Percentiles rank a stretch among this genome's conserved stretches.
phyloP scores from a whole-genome alignment of 768 basidiomycete genomes.

The Cystobasidium ongulense region DNA sequence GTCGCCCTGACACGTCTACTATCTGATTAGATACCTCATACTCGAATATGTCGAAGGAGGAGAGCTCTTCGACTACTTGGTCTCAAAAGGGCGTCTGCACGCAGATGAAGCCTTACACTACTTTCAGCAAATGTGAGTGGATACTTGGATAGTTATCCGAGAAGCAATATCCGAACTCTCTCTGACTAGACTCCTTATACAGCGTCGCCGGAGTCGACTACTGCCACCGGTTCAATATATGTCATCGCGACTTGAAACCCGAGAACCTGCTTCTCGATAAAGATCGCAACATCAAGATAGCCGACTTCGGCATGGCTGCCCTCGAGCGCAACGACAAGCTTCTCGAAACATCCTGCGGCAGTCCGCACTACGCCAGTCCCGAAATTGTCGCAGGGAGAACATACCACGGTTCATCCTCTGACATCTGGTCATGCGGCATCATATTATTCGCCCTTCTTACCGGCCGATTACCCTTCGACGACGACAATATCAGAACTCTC shows the following conservation, averaged over 20 bases:
- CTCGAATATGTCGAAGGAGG: slow-evolving; percentile 93
- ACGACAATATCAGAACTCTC: slow-evolving; percentile 62
- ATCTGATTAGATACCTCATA: slow-evolving; percentile 58
- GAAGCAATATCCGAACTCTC: neutral
- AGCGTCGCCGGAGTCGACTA: slow-evolving; percentile 82
- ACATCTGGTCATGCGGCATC: slow-evolving; percentile 95
- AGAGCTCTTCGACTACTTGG: slow-evolving; percentile 92
- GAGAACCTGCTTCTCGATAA: slow-evolving; percentile 85
- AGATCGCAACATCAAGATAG: slow-evolving; percentile 71
- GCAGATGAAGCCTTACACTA: slow-evolving; percentile 75
- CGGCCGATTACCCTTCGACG: slow-evolving; percentile 86
- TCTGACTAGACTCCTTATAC: too few relatives aligned
- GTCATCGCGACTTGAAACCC: slow-evolving; percentile 94
- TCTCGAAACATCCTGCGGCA: slow-evolving; percentile 89
- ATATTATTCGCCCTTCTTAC: slow-evolving; percentile 84
- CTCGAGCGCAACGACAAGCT: slow-evolving; percentile 76
- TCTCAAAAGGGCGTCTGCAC: slow-evolving; percentile 72
- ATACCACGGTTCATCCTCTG: slow-evolving; percentile 80
- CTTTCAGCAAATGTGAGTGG: slow-evolving; percentile 73
- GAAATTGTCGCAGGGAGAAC: slow-evolving; percentile 83
- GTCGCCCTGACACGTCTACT: neutral
- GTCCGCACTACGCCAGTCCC: slow-evolving; percentile 92
- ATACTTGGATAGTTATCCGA: neutral
- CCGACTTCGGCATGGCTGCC: slow-evolving; percentile 98
- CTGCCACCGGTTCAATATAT: slow-evolving; percentile 93